Evolutionary conservation across 495 filamentous ascomycete species (phyloP).

Genomic region (Tuber indicum): DNA sequence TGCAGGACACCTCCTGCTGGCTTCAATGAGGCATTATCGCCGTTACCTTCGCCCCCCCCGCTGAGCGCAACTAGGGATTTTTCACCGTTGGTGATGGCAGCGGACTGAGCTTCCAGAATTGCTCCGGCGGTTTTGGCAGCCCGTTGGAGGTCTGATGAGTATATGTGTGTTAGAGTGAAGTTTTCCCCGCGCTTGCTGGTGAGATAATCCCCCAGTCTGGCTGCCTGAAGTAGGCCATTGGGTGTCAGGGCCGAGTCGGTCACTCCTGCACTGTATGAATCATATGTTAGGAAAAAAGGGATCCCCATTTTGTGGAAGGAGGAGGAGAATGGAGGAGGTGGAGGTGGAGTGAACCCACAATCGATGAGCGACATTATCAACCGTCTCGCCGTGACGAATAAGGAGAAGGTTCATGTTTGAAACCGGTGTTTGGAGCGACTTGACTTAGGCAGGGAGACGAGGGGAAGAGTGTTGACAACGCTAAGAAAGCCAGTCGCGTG

Average conservation of each 20-base stretch:
- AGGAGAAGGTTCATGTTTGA: conserved; percentile 62
- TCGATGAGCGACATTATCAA: conserved; percentile 70
- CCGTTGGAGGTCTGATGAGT: conserved; percentile 71
- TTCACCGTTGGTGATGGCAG: conserved; percentile 11
- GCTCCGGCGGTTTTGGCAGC: conserved; percentile 64
- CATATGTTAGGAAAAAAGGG: conserved; percentile 30
- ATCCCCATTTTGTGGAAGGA: conserved; percentile 7
- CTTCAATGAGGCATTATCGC: conserved; percentile 21
- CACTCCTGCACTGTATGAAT: conserved; percentile 59
- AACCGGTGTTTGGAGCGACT: background rate
- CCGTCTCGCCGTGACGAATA: conserved; percentile 80
- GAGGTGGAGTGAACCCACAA: conserved; percentile 52
- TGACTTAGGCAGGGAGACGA: background rate
- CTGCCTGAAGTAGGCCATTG: conserved; percentile 72
- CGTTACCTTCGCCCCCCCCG: conserved; percentile 8
- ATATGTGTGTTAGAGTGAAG: conserved; percentile 55
- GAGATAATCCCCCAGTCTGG: conserved; percentile 57
- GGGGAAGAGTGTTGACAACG: background rate
- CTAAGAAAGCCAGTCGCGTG: background rate
- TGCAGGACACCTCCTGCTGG: conserved; percentile 44
- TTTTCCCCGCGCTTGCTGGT: conserved; percentile 45
- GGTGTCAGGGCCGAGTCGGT: conserved; percentile 73
- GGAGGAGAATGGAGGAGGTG: background rate
- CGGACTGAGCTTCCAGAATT: conserved; percentile 52
- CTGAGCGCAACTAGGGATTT: background rate